Conservation (phyloP, 371 early-diverging fungal genomes). For the Gilbertella persicaria region DNA sequence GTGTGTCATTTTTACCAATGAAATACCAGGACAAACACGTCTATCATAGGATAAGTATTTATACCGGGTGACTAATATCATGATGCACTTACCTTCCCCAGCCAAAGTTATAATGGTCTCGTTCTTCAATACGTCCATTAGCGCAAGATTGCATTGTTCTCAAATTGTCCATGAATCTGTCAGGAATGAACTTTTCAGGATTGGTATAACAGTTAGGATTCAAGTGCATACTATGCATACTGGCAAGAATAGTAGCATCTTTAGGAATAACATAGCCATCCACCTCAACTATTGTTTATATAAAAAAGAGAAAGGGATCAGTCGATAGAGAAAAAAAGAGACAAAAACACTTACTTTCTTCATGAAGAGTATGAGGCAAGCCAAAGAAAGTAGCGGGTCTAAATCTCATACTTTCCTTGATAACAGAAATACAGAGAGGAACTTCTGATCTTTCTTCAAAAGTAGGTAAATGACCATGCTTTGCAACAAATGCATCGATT, state of each 20-base stretch:
- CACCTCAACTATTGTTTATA: constrained; percentile 13
- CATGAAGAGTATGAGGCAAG: not conserved
- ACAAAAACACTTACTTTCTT: constrained; percentile 7
- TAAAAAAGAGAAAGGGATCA: no score
- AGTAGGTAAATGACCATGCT: constrained; percentile 3
- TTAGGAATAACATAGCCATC: constrained; percentile 22
- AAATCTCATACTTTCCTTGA: constrained; percentile 8
- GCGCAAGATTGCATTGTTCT: constrained; percentile 10
- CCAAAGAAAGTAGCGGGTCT: not conserved
- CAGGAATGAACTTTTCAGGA: constrained; percentile 12
- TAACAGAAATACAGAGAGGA: constrained; percentile 5
- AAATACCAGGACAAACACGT: constrained; percentile 19
- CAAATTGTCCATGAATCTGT: constrained; percentile 8
- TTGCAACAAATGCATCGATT: constrained; percentile 3
- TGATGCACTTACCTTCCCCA: constrained; percentile 19
- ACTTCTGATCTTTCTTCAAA: constrained; percentile 12
- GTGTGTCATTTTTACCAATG: constrained; percentile 13
- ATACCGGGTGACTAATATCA: no score
- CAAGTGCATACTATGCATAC: constrained; percentile 10
- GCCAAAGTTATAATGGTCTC: constrained; percentile 24
- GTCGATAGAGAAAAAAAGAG: not conserved
- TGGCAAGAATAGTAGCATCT: constrained; percentile 6
- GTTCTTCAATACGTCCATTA: constrained; percentile 12
- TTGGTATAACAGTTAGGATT: constrained; percentile 3
- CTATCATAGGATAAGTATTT: no score